Conservation (phyloP, 1,139 yeast genomes). For the Scheffersomyces quercinus region DNA sequence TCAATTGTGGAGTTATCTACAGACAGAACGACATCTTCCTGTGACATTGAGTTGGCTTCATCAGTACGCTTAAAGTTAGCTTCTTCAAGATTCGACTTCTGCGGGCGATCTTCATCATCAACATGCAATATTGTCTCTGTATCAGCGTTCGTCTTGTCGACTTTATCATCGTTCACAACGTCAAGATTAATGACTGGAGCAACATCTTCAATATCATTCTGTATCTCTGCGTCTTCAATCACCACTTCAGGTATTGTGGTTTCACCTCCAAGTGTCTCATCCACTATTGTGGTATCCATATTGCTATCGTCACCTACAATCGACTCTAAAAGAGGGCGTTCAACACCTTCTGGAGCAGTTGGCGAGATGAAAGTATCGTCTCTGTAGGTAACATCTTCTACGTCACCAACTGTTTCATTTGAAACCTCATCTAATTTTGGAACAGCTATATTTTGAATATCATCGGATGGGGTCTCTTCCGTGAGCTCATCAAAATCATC, state of each 20-base stretch:
- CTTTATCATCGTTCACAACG: neutral
- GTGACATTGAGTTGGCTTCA: neutral
- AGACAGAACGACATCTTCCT: neutral
- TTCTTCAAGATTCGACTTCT: conserved; percentile 2
- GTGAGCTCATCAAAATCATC: too few relatives aligned
- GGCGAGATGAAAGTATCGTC: too few relatives aligned
- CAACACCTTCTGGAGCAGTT: neutral
- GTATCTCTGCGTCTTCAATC: neutral
- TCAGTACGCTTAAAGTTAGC: neutral
- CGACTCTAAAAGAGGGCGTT: neutral
- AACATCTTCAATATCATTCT: too few relatives aligned
- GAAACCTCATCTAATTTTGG: too few relatives aligned
- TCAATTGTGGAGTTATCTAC: neutral
- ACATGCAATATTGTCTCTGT: neutral
- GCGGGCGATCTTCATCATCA: conserved; percentile 2
- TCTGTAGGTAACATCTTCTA: too few relatives aligned
- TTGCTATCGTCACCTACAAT: neutral
- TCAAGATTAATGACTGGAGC: neutral
- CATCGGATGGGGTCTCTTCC: too few relatives aligned
- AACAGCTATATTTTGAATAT: too few relatives aligned
- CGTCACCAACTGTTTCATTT: too few relatives aligned
- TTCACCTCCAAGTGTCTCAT: conserved; percentile 4
- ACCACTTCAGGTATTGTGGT: neutral
- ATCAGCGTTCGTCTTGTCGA: conserved; percentile 9
- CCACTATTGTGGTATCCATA: neutral